Evolutionary conservation across 352 stramenopile genomes (phyloP).

Genomic region (Phytopythium vexans): DNA sequence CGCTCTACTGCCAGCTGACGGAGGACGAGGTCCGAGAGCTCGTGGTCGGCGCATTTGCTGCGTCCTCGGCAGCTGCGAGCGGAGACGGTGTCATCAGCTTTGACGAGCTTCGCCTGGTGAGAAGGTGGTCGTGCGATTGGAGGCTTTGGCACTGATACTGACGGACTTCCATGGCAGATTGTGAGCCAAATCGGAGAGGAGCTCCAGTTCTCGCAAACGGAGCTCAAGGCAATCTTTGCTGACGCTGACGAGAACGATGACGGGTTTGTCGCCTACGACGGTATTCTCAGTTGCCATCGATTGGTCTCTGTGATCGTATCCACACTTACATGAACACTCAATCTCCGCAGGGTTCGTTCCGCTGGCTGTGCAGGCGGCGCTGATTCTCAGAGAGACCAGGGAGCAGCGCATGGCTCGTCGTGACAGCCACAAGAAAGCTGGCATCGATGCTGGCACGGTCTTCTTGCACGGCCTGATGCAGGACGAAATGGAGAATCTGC

Average conservation of each 20-base stretch:
- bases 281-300: constrained; percentile 5
- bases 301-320: neutral
- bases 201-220: constrained; percentile 50
- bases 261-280: constrained; percentile 39
- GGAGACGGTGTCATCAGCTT: constrained; percentile 38
- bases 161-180: constrained; percentile 11
- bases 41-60: constrained; percentile 33
- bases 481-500: constrained; percentile 75
- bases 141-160: neutral
- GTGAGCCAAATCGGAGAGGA: constrained; percentile 38
- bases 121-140: neutral
- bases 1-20: constrained; percentile 54
- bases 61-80: constrained; percentile 15
- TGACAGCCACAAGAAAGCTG: constrained; percentile 38
- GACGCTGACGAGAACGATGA: constrained; percentile 69
- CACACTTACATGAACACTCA: neutral
- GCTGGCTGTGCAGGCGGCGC: constrained; percentile 38
- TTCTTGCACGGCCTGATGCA: constrained; percentile 81
- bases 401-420: constrained; percentile 41
- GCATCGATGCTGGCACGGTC: constrained; percentile 20
- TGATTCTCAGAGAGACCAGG: constrained; percentile 42
- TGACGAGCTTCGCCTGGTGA: constrained; percentile 43
- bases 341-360: constrained; percentile 39
- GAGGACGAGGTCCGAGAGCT: constrained; percentile 59
- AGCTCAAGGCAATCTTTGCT: constrained; percentile 57